Percentiles rank a stretch among this genome's conserved stretches.
Conservation (phyloP, 2,329 filamentous ascomycete genomes). For the Ceratocystis harringtonii region DNA sequence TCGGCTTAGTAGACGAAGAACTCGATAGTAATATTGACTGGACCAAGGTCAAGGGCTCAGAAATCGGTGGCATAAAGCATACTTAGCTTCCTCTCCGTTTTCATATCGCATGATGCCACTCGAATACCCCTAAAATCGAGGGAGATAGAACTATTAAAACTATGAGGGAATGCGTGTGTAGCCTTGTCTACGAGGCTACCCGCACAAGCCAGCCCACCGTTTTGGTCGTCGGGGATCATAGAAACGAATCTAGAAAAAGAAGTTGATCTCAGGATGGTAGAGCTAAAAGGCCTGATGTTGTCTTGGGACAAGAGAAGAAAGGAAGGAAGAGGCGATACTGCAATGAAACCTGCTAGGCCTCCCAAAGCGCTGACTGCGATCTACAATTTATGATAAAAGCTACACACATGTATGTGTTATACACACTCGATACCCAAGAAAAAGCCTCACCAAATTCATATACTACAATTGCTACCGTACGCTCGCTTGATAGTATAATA, state of each 20-base stretch:
- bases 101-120: not conserved
- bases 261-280: not conserved
- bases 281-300: not conserved
- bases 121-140: not conserved
- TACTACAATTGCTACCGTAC: not conserved
- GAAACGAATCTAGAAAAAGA: not conserved
- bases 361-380: not conserved
- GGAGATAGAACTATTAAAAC: not conserved
- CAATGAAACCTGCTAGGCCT: not conserved
- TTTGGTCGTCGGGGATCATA: not conserved
- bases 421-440: constrained; percentile 13
- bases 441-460: not conserved
- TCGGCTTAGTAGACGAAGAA: constrained; percentile 78
- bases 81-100: constrained; percentile 7
- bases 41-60: constrained; percentile 71
- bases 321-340: not conserved
- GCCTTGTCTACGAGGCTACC: not conserved
- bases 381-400: not conserved
- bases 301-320: not conserved
- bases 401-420: not conserved
- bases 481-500: not conserved
- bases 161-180: not conserved
- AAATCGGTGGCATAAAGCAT: constrained; percentile 77
- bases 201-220: not conserved
- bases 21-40: constrained; percentile 86